These are phyloP conservation scores for Dothistroma pini DNA, from an alignment of 2,329 filamentous ascomycete species.

Conservation along the genomic window DNA sequence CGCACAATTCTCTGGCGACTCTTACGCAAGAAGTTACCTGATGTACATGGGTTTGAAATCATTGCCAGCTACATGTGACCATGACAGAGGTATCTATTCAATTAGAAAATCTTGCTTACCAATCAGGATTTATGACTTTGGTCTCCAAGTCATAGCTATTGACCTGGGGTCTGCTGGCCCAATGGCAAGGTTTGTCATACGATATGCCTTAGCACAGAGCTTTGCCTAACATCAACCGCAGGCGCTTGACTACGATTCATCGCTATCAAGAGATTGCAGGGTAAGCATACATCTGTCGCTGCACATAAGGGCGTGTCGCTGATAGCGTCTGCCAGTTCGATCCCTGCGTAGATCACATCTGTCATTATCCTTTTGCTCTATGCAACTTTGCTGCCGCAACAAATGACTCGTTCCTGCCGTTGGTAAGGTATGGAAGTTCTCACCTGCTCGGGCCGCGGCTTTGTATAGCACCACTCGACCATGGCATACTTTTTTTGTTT, in stretches of 20 bases:
- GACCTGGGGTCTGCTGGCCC: constrained; percentile 43
- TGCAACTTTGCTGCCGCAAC: not conserved
- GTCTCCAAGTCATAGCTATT: too few relatives aligned
- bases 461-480: too few relatives aligned
- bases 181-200: constrained; percentile 54
- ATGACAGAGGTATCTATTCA: too few relatives aligned
- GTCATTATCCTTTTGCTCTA: not conserved
- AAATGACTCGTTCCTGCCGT: not conserved
- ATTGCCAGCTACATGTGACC: too few relatives aligned
- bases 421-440: not conserved
- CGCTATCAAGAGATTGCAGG: constrained; percentile 1
- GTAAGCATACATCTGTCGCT: not conserved
- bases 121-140: too few relatives aligned
- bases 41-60: too few relatives aligned
- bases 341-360: not conserved
- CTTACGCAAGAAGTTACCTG: too few relatives aligned
- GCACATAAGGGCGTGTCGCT: not conserved
- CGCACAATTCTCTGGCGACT: too few relatives aligned
- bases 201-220: too few relatives aligned
- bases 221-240: too few relatives aligned
- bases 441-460: not conserved
- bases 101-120: not conserved
- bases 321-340: not conserved
- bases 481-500: too few relatives aligned
- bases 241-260: constrained; percentile 52